Evolutionary conservation across 2,329 filamentous ascomycete genomes (phyloP).

Genomic region (Fusarium secorum): DNA sequence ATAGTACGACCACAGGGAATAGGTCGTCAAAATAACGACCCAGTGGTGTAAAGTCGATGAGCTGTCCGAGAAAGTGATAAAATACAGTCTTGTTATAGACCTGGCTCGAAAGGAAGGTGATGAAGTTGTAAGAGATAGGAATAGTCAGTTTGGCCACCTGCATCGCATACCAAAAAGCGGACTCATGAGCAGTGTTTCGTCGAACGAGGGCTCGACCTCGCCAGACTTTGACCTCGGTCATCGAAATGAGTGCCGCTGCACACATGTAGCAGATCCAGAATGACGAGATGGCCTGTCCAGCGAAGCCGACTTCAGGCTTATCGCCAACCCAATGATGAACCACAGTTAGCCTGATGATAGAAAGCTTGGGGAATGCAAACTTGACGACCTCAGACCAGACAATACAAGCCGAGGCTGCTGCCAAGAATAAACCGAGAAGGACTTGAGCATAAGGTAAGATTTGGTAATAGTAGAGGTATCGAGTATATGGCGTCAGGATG

Average conservation of each 20-base stretch:
- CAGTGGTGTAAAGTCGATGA: constrained; percentile 83
- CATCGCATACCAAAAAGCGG: constrained; percentile 93
- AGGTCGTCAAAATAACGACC: constrained; percentile 86
- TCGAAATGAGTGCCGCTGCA: constrained; percentile 82
- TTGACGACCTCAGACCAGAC: constrained; percentile 96
- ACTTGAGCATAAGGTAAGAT: constrained; percentile 74
- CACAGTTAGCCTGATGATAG: constrained; percentile 71
- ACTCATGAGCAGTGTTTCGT: constrained; percentile 91
- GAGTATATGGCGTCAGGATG: constrained; percentile 79
- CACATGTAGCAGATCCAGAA: constrained; percentile 98
- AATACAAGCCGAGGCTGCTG: constrained; percentile 80
- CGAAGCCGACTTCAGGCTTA: constrained; percentile 81
- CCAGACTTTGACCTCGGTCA: constrained; percentile 97
- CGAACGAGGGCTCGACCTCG: constrained; percentile 89
- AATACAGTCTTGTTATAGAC: constrained; percentile 84
- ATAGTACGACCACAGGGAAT: constrained; percentile 86
- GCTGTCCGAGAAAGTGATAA: constrained; percentile 82
- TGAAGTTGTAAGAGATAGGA: constrained; percentile 93
- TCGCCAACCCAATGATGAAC: constrained; percentile 78
- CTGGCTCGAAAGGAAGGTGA: constrained; percentile 80
- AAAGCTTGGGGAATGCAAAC: constrained; percentile 78
- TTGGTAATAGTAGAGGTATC: constrained; percentile 80
- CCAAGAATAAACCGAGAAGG: constrained; percentile 70
- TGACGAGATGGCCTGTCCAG: constrained; percentile 83
- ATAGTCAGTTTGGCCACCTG: constrained; percentile 93